phyloP scores from a whole-genome alignment of 192 early-diverging fungal genomes.

The Coemansia sp. region DNA sequence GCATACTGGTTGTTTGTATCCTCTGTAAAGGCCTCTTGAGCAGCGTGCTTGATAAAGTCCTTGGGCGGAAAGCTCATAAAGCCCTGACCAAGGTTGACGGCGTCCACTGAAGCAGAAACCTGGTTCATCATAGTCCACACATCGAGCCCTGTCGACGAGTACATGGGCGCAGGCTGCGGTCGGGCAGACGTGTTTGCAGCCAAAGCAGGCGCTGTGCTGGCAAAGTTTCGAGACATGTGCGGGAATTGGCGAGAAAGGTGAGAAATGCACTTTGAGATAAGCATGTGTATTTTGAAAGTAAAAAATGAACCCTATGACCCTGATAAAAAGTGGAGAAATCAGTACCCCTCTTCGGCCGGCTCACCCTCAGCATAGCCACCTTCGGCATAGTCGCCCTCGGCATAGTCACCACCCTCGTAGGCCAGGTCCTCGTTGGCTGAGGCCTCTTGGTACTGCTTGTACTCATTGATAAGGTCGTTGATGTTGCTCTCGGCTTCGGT shows the following conservation, averaged over 20 bases:
- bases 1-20: constrained; percentile 86
- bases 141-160: constrained; percentile 41
- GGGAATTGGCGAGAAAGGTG: background rate
- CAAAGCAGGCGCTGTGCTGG: background rate
- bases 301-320: background rate
- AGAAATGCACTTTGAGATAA: background rate
- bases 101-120: constrained; percentile 73
- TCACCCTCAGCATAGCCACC: constrained; percentile 5
- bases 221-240: constrained; percentile 7
- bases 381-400: constrained; percentile 3
- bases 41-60: constrained; percentile 80
- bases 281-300: background rate
- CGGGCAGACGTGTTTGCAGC: background rate
- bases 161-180: constrained; percentile 25
- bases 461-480: constrained; percentile 94
- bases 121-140: constrained; percentile 89
- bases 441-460: constrained; percentile 91
- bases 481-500: constrained; percentile 83
- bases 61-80: constrained; percentile 87
- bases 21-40: constrained; percentile 62
- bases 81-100: constrained; percentile 92
- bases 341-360: constrained; percentile 14
- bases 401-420: constrained; percentile 6
- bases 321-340: background rate
- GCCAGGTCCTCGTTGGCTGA: constrained; percentile 56